These are phyloP conservation scores for Fusarium temperatum DNA, from an alignment of 2,329 filamentous ascomycete genomes.

Conservation along the genomic window DNA sequence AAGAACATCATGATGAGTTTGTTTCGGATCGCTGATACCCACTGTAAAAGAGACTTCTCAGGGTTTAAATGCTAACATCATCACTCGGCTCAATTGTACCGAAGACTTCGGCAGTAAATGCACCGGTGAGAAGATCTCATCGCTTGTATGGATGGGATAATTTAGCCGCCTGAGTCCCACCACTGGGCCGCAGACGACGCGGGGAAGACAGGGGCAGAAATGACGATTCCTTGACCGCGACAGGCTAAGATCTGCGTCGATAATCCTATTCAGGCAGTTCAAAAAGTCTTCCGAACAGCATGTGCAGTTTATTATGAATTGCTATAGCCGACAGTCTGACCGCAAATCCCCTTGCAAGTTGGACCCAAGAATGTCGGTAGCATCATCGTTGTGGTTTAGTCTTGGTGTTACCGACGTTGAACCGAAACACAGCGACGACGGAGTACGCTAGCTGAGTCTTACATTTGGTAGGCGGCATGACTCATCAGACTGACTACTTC, in stretches of 20 bases:
- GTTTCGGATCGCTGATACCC: accelerated
- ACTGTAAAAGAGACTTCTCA: accelerated
- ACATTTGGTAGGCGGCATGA: not conserved
- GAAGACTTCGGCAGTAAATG: constrained; percentile 3
- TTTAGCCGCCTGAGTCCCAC: not conserved
- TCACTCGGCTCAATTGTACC: constrained; percentile 3
- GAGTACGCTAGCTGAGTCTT: not conserved
- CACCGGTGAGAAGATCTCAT: not conserved
- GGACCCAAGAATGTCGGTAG: accelerated
- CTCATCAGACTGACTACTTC: not conserved
- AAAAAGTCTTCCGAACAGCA: not conserved
- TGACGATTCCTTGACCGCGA: not conserved
- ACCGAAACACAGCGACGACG: accelerated
- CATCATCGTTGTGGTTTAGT: not conserved
- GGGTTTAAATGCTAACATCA: not conserved
- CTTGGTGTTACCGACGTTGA: not conserved
- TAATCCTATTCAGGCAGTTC: not conserved
- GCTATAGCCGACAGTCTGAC: not conserved
- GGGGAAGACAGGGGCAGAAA: constrained; percentile 10
- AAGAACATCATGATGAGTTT: not conserved
- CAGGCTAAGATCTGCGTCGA: not conserved
- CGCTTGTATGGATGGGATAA: constrained; percentile 3
- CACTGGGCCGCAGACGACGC: not conserved
- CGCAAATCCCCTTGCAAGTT: not conserved
- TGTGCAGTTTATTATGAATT: not conserved